Evolutionary conservation across 2,329 filamentous ascomycete genomes (phyloP), one percentile per base, ranked within the genome.

Genomic region (Aspergillus tamarii): DNA sequence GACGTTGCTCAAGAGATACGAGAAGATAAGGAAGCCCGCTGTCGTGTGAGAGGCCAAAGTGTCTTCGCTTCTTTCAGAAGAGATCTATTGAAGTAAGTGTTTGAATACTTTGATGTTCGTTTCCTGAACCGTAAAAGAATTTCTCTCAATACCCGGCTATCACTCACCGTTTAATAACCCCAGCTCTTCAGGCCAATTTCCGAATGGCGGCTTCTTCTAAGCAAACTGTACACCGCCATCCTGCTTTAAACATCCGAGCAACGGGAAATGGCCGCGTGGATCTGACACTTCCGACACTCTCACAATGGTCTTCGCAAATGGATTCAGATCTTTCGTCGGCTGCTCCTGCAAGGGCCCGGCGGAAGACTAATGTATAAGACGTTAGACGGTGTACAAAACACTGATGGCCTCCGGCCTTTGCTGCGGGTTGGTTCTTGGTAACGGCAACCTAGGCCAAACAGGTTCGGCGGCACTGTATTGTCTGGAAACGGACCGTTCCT

Each of bases 331-430:
- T 59, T 26, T 59, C 60, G 62, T 59, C 59, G 41, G 59, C 16
- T 45, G 16, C 34, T 59, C 26, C 69, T 71, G 69, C 69, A 71
- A 69, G 67, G 66, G 64, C 63, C 68, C 69, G 69, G 64, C 63
- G 67, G 66, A 64, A 64, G 50, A 54, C 59, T 62, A 62, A 55
- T 56, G 61, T 62, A 63, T 66, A 59, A 54, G 21, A 48, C 60
- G 64, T 65, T 61, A 59, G 62, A 70, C 66, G 63, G 59, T 48
- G 67, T 63, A 64, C 59, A 57, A 56, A 52, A 52, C 57, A 57
- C 57, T 59, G 60, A 62, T 36, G 53, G 23, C 57, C 54, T 34
- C 45, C 55, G 57, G 46, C 43, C 32, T 32, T 57, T 50, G 41
- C 14, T 23, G 14, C 14, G 11, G 32, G 39, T 34, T 59, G n/a